Base-by-base conservation (phyloP, 1,284 basidiomycete species). In the Puccinia horiana region DNA sequence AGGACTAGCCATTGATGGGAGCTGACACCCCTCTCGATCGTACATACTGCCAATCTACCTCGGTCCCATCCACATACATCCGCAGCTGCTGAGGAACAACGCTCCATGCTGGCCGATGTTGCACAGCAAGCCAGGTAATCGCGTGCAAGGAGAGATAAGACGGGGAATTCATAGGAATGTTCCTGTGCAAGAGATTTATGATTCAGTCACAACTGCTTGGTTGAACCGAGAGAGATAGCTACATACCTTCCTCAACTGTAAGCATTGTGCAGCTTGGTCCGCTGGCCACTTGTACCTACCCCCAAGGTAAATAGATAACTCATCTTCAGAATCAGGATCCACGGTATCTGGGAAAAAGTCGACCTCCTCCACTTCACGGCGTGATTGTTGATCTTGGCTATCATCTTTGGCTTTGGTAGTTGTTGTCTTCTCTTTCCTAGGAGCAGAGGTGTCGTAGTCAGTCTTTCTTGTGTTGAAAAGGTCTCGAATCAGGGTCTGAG, bases 81-180 rank as follows among this genome's bases (percentile, higher is more conserved):
- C n/a, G 67, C 67, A 26, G 67, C 67, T 26, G 67, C 44, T 9
- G 67, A 70, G 32, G 40, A 70, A 26, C 67, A 70, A 20, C 67
- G 12, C 67, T 70, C 67, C 14, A 70, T 32, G n/a, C 29, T 8
- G 20, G 29, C 26, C n/a, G 63, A 67, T 35, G 23, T 67, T 23
- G 63, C 63, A 67, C 23, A 42, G 37, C 37, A 42, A 18, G 67
- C 67, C 37, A 70, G 26, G 44, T 70, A 70, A 47, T 35, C 67
- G 12, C 26, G 29, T 12, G 67, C 67, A 23, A 70, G 16, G 40
- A 18, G n/a, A n/a, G 37, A 70, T 67, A 67, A 40, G 26, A 67
- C 23, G 12, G 49, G 49, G 23, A 52, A 52, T 52, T 52, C 11
- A 6, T 58, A 8, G 20, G 6, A 20, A 58, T 58, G 56, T 23